Evolutionary conservation across 2,329 filamentous ascomycete species (phyloP).

Genomic region (Diplodia scrobiculata): DNA sequence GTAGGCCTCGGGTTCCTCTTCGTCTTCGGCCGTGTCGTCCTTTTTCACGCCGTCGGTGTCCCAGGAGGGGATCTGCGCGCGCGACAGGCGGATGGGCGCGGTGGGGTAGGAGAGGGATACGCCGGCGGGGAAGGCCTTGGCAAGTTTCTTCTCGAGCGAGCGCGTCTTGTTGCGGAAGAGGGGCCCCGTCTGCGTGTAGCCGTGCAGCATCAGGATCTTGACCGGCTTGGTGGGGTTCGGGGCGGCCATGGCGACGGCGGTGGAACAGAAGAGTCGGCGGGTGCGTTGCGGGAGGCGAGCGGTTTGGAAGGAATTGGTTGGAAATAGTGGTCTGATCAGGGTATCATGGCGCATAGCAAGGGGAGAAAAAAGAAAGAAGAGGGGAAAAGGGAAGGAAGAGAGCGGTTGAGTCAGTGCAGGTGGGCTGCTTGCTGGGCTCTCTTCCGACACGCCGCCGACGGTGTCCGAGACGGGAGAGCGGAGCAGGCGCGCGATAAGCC

Average conservation of each 20-base stretch:
- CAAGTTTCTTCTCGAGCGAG: conserved; percentile 77
- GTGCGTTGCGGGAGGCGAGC: not conserved
- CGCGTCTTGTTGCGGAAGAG: conserved; percentile 87
- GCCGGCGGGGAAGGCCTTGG: conserved; percentile 67
- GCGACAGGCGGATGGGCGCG: conserved; percentile 48
- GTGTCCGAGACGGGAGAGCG: conserved; percentile 23
- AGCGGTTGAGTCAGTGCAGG: conserved; percentile 13
- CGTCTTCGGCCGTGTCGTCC: conserved; percentile 44
- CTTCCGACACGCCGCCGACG: conserved; percentile 20
- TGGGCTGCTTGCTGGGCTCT: not conserved
- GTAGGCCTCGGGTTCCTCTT: conserved; percentile 67
- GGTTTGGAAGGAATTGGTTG: not conserved
- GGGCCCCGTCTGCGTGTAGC: conserved; percentile 86
- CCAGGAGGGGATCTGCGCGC: conserved; percentile 50
- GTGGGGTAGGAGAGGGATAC: conserved; percentile 53
- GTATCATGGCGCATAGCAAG: conserved; percentile 24
- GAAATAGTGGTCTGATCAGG: conserved; percentile 6
- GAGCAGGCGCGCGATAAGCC: conserved; percentile 4
- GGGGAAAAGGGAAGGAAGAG: not conserved
- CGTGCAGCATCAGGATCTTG: conserved; percentile 58
- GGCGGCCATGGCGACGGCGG: conserved; percentile 37
- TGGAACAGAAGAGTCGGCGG: not conserved
- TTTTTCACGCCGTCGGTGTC: conserved; percentile 32
- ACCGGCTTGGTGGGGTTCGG: conserved; percentile 43
- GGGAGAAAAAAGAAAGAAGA: not conserved